Evolutionary conservation across 192 early-diverging fungal genomes (phyloP).

Genomic region (Backusella luteola): DNA sequence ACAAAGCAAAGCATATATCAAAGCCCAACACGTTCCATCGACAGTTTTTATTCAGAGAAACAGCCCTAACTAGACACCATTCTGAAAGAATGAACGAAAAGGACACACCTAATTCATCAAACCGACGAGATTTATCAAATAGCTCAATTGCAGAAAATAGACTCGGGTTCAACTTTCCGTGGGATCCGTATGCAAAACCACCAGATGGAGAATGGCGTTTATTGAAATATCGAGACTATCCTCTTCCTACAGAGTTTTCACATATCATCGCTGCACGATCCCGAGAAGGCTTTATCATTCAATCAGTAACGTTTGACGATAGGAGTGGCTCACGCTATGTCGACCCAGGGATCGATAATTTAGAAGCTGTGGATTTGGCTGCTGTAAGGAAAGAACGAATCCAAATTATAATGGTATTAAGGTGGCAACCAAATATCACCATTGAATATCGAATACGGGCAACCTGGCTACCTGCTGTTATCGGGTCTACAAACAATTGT

Average conservation of each 20-base stretch:
- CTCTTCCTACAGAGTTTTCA: constrained; percentile 56
- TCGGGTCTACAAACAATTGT: neutral
- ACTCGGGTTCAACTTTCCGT: constrained; percentile 55
- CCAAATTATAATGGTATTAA: constrained; percentile 62
- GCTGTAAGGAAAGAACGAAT: constrained; percentile 23
- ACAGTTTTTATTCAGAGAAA: constrained; percentile 19
- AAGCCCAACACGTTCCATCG: constrained; percentile 13
- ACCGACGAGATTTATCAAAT: neutral
- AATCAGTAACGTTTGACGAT: constrained; percentile 50
- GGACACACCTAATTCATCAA: neutral
- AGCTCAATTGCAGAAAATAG: neutral
- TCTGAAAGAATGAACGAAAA: neutral
- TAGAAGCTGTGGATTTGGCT: neutral
- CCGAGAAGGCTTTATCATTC: constrained; percentile 71
- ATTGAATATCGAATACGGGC: constrained; percentile 71
- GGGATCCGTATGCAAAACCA: constrained; percentile 62
- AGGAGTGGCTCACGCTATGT: constrained; percentile 30
- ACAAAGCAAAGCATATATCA: constrained; percentile 11
- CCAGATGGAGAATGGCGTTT: constrained; percentile 61
- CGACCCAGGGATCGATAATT: neutral
- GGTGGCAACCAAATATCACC: constrained; percentile 73
- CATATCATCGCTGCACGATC: constrained; percentile 66
- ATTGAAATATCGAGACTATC: constrained; percentile 67
- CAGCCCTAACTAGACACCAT: neutral
- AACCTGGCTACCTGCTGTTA: constrained; percentile 30